Base-by-base conservation (phyloP, 805 yeast species). In the Cyberlindnera bimundalis region DNA sequence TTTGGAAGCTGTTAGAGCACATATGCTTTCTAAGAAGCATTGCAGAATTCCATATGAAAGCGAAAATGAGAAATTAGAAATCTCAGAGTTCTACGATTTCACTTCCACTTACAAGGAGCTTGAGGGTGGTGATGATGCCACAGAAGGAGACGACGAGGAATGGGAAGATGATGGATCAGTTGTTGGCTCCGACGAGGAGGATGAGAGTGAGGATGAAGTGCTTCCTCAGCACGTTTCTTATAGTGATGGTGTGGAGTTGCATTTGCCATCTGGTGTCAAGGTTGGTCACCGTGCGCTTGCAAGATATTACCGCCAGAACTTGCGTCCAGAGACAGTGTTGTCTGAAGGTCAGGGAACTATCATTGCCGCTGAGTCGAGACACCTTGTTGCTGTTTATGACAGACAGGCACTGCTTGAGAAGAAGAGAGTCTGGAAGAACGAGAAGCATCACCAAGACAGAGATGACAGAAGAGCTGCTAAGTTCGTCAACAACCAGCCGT, bases 1-100 rank as follows among this genome's bases (percentile, higher is more conserved):
- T 23, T 60, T 91, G 21, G 95, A 86, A 52, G 86, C 96, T 17
- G 93, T 84, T 2, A 81, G 96, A 56, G 90, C 88, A 20, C 99
- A 93, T 60, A 89, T 93, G 97, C 47, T 73, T 8, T 71, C 83
- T 18, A 93, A 93, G 67, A 78, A 84, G 48, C 99, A 93, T 62
- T 84, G 90, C 68, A 76, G 76, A 58, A 79, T 93, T 39, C 98
- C 98, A 4, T 93, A 87, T 61, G 97, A 93, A 53, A 61, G 74
- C 5, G 89, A 84, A 45, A 79, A 83, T 50, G 95, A 90, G 55
- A 85, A 81, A 60, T 67, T 87, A 42, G 99, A 93, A 62, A 76
- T 91, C 15, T 81, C 95, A 0, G 95, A 89, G 41, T 93, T 86
- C 56, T 93, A 91, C 59, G 96, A 93, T 60, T 93, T 90, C 68